Conservation (phyloP, 106 monocot species). For the Narthecium ossifragum region DNA sequence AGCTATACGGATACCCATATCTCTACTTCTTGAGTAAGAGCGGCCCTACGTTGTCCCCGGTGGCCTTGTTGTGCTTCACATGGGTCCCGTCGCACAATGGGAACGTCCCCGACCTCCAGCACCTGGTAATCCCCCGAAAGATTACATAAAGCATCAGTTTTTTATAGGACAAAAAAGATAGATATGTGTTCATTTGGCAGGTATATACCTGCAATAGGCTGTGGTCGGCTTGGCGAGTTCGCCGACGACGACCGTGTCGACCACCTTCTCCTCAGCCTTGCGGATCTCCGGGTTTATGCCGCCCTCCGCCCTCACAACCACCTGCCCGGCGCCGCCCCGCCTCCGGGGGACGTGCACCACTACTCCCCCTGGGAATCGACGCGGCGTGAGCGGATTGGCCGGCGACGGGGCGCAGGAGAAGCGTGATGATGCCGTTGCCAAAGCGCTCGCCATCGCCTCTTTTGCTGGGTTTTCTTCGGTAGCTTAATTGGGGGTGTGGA, state of each 20-base stretch:
- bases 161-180: background rate
- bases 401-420: no score
- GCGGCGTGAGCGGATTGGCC: no score
- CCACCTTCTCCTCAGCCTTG: constrained; percentile 84
- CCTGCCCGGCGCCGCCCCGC: background rate
- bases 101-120: constrained; percentile 94
- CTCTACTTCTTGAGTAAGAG: constrained; percentile 75
- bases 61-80: constrained; percentile 95
- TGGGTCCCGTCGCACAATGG: constrained; percentile 93
- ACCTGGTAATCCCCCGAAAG: constrained; percentile 25
- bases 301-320: constrained; percentile 42
- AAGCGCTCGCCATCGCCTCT: no score
- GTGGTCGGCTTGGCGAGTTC: constrained; percentile 86
- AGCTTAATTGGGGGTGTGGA: no score
- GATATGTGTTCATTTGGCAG: background rate
- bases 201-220: constrained; percentile 76
- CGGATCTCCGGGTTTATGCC: constrained; percentile 70
- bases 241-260: constrained; percentile 58
- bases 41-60: constrained; percentile 88
- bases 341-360: no score
- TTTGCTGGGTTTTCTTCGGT: no score
- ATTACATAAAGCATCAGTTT: background rate
- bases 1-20: no score
- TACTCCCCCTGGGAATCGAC: no score
- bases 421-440: no score